These are phyloP conservation scores for Graphilbum fragrans DNA, from an alignment of 2,329 filamentous ascomycete species.

Conservation along the genomic window DNA sequence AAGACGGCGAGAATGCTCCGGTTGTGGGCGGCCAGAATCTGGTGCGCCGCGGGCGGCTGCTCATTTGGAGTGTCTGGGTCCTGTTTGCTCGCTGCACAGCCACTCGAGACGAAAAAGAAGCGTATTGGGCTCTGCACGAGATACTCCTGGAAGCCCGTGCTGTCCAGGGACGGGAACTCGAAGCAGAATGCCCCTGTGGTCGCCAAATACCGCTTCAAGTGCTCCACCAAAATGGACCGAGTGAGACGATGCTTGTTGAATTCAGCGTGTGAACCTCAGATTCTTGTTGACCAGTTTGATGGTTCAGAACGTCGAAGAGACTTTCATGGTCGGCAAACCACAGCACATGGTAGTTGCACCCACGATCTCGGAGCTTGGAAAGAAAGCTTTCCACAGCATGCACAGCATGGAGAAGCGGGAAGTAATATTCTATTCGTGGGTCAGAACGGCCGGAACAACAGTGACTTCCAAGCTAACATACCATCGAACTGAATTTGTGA, in stretches of 20 bases:
- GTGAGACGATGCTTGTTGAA: conserved; percentile 47
- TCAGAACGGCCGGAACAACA: background rate
- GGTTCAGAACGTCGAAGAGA: conserved; percentile 26
- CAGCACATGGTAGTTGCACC: conserved; percentile 58
- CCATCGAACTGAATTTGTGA: conserved; percentile 49
- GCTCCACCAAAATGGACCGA: conserved; percentile 50
- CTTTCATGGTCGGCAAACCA: conserved; percentile 50
- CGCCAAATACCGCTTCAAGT: conserved; percentile 27
- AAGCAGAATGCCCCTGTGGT: conserved; percentile 15
- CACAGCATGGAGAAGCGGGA: conserved; percentile 59
- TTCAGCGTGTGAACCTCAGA: no score
- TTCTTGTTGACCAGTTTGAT: conserved; percentile 14
- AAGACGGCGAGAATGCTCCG: conserved; percentile 53
- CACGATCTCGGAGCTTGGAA: conserved; percentile 42
- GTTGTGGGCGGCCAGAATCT: conserved; percentile 51
- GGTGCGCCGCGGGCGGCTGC: conserved; percentile 44
- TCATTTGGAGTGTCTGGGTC: conserved; percentile 4
- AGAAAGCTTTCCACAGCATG: conserved; percentile 59
- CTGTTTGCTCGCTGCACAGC: conserved; percentile 15
- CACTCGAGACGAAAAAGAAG: conserved; percentile 60
- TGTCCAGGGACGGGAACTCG: conserved; percentile 29
- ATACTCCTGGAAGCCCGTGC: conserved; percentile 41
- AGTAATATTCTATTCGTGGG: no score
- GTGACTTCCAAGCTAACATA: conserved; percentile 13
- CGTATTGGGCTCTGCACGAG: conserved; percentile 41